Percentiles rank a stretch among this genome's conserved stretches.
phyloP scores from a whole-genome alignment of 768 basidiomycete species.

The Pisolithus orientalis region DNA sequence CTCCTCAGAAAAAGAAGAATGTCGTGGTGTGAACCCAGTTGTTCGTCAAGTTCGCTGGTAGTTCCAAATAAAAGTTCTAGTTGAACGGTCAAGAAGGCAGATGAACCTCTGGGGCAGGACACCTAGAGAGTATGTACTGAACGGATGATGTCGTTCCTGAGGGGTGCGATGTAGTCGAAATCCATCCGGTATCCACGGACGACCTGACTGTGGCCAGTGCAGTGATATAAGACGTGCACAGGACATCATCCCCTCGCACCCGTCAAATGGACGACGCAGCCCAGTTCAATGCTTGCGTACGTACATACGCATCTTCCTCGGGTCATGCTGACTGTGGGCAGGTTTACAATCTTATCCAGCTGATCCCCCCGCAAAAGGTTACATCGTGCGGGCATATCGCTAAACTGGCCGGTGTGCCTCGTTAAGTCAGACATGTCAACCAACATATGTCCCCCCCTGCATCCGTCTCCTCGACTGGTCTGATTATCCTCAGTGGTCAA shows the following conservation, averaged over 20 bases:
- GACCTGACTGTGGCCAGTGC: neutral
- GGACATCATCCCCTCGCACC: neutral
- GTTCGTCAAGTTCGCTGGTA: too few relatives aligned
- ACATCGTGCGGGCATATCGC: slow-evolving; percentile 78
- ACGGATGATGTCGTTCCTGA: too few relatives aligned
- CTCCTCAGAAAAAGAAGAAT: too few relatives aligned
- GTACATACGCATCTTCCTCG: neutral
- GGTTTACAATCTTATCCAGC: slow-evolving; percentile 65
- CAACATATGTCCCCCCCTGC: slow-evolving; percentile 44
- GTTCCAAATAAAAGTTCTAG: too few relatives aligned
- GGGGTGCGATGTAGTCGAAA: too few relatives aligned
- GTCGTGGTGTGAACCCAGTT: too few relatives aligned
- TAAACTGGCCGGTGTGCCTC: slow-evolving; percentile 69
- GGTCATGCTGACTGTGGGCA: slow-evolving; percentile 16
- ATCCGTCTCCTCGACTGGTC: neutral
- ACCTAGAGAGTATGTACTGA: too few relatives aligned
- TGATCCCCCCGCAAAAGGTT: slow-evolving; percentile 59
- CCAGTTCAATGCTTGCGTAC: slow-evolving; percentile 16
- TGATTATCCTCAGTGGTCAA: slow-evolving; percentile 52
- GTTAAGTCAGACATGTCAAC: slow-evolving; percentile 71
- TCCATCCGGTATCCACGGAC: neutral
- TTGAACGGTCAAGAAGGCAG: too few relatives aligned
- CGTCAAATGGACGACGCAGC: slow-evolving; percentile 9
- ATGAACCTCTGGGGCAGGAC: too few relatives aligned
- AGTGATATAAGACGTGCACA: neutral